A percentile compares a stretch with the other conserved stretches of the same genome.
phyloP scores from a whole-genome alignment of 2,329 filamentous ascomycete species.

The Biscogniauxia marginata region DNA sequence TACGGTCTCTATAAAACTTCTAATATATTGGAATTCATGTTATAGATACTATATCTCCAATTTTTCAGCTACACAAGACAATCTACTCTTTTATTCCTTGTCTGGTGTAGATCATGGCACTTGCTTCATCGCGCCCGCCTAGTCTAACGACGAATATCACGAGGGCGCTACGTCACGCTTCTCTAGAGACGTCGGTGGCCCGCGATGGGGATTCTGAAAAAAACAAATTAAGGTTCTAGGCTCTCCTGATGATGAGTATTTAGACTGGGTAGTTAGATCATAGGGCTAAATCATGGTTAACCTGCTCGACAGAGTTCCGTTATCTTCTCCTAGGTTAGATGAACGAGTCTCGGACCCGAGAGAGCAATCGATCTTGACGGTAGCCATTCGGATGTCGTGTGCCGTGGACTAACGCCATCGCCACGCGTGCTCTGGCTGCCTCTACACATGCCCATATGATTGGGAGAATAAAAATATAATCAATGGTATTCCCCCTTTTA shows the following conservation, averaged over 20 bases:
- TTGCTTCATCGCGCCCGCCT: too few species aligned
- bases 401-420: background rate
- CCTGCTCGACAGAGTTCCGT: background rate
- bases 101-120: background rate
- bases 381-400: too few species aligned
- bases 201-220: too few species aligned
- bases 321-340: background rate
- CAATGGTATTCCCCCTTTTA: too few species aligned
- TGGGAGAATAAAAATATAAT: too few species aligned
- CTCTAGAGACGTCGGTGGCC: background rate
- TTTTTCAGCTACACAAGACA: background rate
- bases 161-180: background rate
- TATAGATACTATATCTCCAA: background rate
- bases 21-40: background rate
- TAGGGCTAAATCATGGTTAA: background rate
- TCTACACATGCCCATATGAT: background rate
- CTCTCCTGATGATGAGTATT: background rate
- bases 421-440: background rate
- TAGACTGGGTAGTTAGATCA: background rate
- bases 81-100: background rate
- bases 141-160: background rate
- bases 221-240: background rate
- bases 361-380: too few species aligned
- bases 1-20: background rate
- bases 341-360: background rate